phyloP scores from a whole-genome alignment of 768 basidiomycete species.

The Lentinula lateritia region DNA sequence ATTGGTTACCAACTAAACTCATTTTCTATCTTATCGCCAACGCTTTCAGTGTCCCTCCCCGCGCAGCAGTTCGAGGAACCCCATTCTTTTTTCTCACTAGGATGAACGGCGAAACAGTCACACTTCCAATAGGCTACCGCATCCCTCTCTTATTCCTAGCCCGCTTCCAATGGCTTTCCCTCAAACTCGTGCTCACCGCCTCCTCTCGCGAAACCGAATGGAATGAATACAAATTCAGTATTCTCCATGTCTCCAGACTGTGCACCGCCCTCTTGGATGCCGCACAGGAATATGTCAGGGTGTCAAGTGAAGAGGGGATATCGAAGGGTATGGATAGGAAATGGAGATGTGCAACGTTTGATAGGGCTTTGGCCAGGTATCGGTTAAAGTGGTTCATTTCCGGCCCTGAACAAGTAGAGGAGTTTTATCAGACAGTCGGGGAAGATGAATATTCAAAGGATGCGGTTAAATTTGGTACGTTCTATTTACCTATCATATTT shows the following conservation, averaged over 20 bases:
- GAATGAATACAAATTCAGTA: slow-evolving; percentile 35
- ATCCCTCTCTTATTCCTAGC: slow-evolving; percentile 40
- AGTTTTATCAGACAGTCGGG: slow-evolving; percentile 26
- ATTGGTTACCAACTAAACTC: slow-evolving; percentile 27
- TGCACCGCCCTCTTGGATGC: slow-evolving; percentile 27
- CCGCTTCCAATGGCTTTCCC: slow-evolving; percentile 37
- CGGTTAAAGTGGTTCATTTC: slow-evolving; percentile 35
- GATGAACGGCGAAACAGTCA: slow-evolving; percentile 13
- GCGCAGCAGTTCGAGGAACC: slow-evolving; percentile 4
- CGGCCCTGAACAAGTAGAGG: slow-evolving; percentile 30
- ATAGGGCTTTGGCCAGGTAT: slow-evolving; percentile 36
- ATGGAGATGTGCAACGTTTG: slow-evolving; percentile 37
- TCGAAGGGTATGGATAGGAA: slow-evolving; percentile 21
- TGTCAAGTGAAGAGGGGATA: not conserved
- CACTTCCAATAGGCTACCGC: slow-evolving; percentile 34
- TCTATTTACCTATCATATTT: not conserved
- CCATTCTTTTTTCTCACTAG: slow-evolving; percentile 10
- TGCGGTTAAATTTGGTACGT: slow-evolving; percentile 9
- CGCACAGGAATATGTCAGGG: slow-evolving; percentile 19
- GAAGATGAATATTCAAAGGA: slow-evolving; percentile 18
- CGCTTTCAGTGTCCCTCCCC: slow-evolving; percentile 31
- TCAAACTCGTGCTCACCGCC: slow-evolving; percentile 34
- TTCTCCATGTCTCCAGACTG: slow-evolving; percentile 36
- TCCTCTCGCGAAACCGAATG: slow-evolving; percentile 28
- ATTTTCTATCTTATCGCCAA: slow-evolving; percentile 27